Conservation (phyloP, 140 eudicot genomes). For the Stevia rebaudiana region DNA sequence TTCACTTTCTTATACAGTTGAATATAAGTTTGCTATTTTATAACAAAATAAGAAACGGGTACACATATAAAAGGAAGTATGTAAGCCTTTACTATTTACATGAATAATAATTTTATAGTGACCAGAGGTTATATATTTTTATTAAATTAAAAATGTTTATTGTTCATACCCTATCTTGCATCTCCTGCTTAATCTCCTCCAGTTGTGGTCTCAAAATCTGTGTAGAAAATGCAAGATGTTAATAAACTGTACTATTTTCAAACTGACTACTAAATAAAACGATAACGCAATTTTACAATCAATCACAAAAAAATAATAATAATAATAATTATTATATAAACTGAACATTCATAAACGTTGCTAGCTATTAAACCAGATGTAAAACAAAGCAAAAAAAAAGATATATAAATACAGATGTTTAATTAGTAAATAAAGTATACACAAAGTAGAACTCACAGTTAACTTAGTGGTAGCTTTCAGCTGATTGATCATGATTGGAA, state of each 20-base stretch:
- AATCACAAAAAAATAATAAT: neutral
- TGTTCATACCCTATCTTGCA: conserved; percentile 63
- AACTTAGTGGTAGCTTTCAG: conserved; percentile 74
- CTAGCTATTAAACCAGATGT: neutral
- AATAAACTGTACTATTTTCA: conserved; percentile 2
- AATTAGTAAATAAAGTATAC: neutral
- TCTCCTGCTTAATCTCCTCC: conserved; percentile 70
- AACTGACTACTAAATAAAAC: neutral
- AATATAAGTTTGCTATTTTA: neutral
- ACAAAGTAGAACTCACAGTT: conserved; percentile 44
- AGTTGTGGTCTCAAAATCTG: conserved; percentile 82
- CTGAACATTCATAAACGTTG: neutral
- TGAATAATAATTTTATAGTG: neutral
- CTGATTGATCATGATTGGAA: conserved; percentile 73
- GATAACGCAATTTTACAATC: neutral
- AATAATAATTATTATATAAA: neutral
- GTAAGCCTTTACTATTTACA: neutral
- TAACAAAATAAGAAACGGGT: neutral
- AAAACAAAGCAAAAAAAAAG: neutral
- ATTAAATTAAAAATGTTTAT: neutral
- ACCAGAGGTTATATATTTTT: neutral
- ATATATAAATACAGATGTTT: neutral
- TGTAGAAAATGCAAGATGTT: conserved; percentile 18
- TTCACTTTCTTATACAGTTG: neutral
- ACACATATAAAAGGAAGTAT: neutral